Evolutionary conservation across 192 early-diverging fungal genomes (phyloP).

Genomic region (Backusella tarrabulga): DNA sequence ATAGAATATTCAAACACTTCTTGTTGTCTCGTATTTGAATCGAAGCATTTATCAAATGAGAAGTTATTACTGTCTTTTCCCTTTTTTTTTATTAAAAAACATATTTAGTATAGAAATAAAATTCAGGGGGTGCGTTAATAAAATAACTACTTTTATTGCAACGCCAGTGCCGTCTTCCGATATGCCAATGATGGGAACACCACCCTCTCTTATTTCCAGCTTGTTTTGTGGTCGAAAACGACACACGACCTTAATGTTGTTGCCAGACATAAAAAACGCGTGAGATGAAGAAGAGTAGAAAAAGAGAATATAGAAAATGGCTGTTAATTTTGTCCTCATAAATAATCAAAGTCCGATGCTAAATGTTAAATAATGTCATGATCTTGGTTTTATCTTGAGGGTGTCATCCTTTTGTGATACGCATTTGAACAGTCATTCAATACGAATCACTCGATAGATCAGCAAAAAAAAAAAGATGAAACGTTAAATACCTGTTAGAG

Average conservation of each 20-base stretch:
- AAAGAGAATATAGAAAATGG: too few species aligned
- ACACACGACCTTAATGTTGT: conserved; percentile 96
- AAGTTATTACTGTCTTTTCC: conserved; percentile 54
- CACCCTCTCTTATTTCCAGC: conserved; percentile 89
- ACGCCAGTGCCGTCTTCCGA: conserved; percentile 74
- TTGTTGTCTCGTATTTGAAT: conserved; percentile 74
- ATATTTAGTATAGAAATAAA: neutral
- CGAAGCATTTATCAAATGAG: conserved; percentile 92
- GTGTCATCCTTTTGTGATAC: too few species aligned
- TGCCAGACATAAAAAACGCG: conserved; percentile 53
- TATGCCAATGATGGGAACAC: conserved; percentile 81
- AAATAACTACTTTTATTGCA: conserved; percentile 15
- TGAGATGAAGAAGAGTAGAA: conserved; percentile 8
- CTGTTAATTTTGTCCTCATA: too few species aligned
- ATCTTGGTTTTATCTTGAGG: too few species aligned
- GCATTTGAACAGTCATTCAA: too few species aligned
- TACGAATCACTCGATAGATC: too few species aligned
- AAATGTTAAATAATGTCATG: too few species aligned
- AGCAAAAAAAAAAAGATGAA: too few species aligned
- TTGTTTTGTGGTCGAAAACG: conserved; percentile 96
- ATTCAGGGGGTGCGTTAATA: conserved; percentile 38
- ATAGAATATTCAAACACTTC: conserved; percentile 92
- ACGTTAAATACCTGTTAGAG: too few species aligned
- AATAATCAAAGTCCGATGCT: too few species aligned
- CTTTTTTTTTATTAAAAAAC: neutral